Evolutionary conservation across 495 filamentous ascomycete species (phyloP).

Genomic region (Cetradonia linearis): DNA sequence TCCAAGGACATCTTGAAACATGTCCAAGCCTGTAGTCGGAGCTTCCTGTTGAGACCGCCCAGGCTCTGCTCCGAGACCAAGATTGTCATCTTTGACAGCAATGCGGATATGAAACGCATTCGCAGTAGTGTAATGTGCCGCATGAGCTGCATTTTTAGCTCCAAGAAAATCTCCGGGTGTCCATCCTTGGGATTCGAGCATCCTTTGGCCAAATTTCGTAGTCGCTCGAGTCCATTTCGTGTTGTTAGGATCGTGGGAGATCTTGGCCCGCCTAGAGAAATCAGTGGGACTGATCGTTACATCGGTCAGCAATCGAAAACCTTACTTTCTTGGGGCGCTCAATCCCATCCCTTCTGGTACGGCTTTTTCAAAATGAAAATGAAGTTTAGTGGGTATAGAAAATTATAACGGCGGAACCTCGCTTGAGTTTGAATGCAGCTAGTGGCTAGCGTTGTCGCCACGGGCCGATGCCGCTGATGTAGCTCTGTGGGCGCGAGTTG

Average conservation of each 20-base stretch:
- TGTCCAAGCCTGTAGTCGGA: conserved; percentile 71
- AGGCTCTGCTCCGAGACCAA: conserved; percentile 72
- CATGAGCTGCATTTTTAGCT: conserved; percentile 58
- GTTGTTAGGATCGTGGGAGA: conserved; percentile 87
- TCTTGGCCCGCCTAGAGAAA: conserved; percentile 58
- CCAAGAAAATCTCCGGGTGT: conserved; percentile 73
- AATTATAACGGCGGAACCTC: background rate
- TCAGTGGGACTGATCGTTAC: background rate
- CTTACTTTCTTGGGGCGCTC: conserved; percentile 61
- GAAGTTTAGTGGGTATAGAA: background rate
- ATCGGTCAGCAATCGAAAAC: background rate
- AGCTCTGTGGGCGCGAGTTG: background rate
- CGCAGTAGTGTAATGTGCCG: conserved; percentile 61
- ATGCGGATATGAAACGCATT: conserved; percentile 72
- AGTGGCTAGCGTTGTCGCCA: background rate
- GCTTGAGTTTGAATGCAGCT: background rate
- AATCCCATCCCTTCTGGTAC: conserved; percentile 52
- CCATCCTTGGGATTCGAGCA: conserved; percentile 84
- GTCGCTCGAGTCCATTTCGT: conserved; percentile 80
- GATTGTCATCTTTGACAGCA: conserved; percentile 73
- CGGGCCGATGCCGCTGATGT: background rate
- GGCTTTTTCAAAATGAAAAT: background rate
- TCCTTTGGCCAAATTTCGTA: conserved; percentile 70
- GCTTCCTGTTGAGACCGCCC: conserved; percentile 48
- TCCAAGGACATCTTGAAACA: conserved; percentile 73